phyloP scores from a whole-genome alignment of 2,329 filamentous ascomycete genomes.

The Cercospora brassicicola region DNA sequence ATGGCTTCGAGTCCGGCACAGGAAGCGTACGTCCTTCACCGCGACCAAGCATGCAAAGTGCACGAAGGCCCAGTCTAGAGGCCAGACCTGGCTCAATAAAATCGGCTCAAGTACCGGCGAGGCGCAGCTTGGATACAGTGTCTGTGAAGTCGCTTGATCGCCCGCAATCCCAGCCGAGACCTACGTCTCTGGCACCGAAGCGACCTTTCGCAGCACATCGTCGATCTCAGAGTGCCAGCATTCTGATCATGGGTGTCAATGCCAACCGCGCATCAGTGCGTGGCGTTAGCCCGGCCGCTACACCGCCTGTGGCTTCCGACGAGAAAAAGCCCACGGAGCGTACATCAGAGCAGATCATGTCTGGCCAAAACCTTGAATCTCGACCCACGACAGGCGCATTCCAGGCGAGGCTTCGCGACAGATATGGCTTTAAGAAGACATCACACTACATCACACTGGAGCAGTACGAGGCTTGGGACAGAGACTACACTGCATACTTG shows the following conservation, averaged over 20 bases:
- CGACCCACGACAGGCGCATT: slow-evolving; percentile 3
- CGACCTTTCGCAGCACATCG: slow-evolving; percentile 30
- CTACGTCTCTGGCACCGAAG: slow-evolving; percentile 14
- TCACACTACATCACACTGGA: slow-evolving; percentile 74
- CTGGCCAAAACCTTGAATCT: slow-evolving; percentile 12
- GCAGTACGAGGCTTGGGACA: slow-evolving; percentile 81
- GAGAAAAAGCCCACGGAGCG: slow-evolving; percentile 15
- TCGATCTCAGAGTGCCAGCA: slow-evolving; percentile 38
- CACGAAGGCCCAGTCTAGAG: slow-evolving; percentile 15
- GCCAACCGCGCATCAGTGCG: slow-evolving; percentile 9
- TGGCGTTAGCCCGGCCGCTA: slow-evolving; percentile 14
- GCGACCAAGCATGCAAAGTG: slow-evolving; percentile 26
- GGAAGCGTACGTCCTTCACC: slow-evolving; percentile 24
- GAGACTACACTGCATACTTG: slow-evolving; percentile 71
- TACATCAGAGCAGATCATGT: slow-evolving; percentile 24
- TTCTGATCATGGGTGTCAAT: slow-evolving; percentile 28
- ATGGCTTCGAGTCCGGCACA: slow-evolving; percentile 51
- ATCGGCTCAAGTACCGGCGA: slow-evolving; percentile 19
- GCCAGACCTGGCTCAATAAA: slow-evolving; percentile 25
- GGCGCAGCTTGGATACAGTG: slow-evolving; percentile 24
- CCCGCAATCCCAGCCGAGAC: slow-evolving; percentile 26
- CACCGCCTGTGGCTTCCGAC: slow-evolving; percentile 4
- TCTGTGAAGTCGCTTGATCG: slow-evolving; percentile 26
- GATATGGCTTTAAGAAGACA: slow-evolving; percentile 89
- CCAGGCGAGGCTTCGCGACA: slow-evolving; percentile 60